A percentile compares a stretch with the other conserved stretches of the same genome.
Evolutionary conservation across 2,329 filamentous ascomycete species (phyloP).

Genomic region (Pestalotiopsis sp.): DNA sequence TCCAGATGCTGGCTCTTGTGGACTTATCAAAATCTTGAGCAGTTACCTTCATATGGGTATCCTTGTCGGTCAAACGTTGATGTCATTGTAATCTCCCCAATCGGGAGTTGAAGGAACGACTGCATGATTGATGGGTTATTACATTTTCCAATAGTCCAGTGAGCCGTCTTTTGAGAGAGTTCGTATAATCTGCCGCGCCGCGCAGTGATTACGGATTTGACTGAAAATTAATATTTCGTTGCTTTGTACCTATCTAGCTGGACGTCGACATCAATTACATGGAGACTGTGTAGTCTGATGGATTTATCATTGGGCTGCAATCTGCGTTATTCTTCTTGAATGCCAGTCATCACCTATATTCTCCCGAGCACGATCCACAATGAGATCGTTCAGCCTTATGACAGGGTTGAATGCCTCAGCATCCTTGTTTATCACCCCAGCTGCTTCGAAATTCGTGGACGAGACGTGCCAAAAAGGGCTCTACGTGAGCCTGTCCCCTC

Average conservation of each 20-base stretch:
- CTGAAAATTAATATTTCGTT: too few species aligned
- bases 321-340: neutral
- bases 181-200: too few species aligned
- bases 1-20: neutral
- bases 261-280: neutral
- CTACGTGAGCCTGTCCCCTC: neutral
- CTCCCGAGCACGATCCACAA: neutral
- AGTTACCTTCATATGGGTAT: neutral
- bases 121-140: neutral
- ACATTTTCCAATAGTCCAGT: neutral
- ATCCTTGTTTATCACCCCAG: neutral
- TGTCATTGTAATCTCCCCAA: neutral
- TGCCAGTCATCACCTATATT: neutral
- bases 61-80: neutral
- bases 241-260: neutral
- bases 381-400: neutral
- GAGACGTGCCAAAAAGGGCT: neutral
- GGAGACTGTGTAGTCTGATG: neutral
- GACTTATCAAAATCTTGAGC: neutral
- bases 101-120: neutral
- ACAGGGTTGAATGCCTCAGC: neutral
- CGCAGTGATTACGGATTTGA: neutral
- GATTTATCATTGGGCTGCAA: neutral
- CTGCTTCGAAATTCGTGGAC: neutral
- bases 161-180: neutral